Evolutionary conservation across 495 filamentous ascomycete species (phyloP).

Genomic region (Trichoderma asperelloides): DNA sequence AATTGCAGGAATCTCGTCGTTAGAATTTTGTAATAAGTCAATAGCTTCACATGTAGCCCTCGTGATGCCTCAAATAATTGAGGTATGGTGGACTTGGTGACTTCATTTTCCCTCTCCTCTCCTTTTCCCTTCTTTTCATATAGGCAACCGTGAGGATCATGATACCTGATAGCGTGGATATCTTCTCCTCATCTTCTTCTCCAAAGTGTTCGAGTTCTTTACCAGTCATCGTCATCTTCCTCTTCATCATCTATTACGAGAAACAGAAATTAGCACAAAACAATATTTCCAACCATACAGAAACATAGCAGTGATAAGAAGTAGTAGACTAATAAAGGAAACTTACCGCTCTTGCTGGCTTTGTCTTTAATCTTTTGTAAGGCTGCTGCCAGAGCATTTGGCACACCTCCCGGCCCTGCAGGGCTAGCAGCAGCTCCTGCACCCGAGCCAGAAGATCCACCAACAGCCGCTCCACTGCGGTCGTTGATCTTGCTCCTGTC

Average conservation of each 20-base stretch:
- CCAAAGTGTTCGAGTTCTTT: not conserved
- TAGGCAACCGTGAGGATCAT: not conserved
- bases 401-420: conserved; percentile 50
- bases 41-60: not conserved
- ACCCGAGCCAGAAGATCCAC: conserved; percentile 45
- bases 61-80: not conserved
- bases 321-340: too few relatives aligned
- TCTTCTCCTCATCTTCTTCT: not conserved
- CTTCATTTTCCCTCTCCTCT: not conserved
- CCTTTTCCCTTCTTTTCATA: not conserved
- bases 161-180: not conserved
- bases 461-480: conserved; percentile 63
- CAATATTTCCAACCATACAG: not conserved
- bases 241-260: conserved; percentile 59
- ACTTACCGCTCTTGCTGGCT: conserved; percentile 86
- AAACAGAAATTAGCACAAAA: conserved; percentile 15
- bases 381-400: conserved; percentile 70
- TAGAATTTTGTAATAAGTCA: not conserved
- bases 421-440: conserved; percentile 44
- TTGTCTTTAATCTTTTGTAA: conserved; percentile 76
- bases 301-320: too few relatives aligned
- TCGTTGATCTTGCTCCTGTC: conserved; percentile 67
- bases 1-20: not conserved
- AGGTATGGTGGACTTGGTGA: not conserved
- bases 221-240: conserved; percentile 70